Conservation (phyloP, 2,329 filamentous ascomycete genomes). For the Lachnellula hyalina region DNA sequence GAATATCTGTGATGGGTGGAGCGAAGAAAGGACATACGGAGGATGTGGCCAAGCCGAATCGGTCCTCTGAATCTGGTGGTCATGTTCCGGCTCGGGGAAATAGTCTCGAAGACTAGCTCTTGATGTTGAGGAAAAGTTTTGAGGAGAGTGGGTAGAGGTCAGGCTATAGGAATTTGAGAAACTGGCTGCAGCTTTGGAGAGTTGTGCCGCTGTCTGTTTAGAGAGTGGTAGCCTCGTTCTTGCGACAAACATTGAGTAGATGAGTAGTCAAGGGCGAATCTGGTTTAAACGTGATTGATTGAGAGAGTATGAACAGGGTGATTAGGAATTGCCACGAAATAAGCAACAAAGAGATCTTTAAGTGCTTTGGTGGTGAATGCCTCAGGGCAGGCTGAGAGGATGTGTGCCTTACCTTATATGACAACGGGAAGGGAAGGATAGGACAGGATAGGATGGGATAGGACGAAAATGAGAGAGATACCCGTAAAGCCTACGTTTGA, state of each 20-base stretch:
- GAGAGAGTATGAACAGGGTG: not conserved
- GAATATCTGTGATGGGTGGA: not conserved
- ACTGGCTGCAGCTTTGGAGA: constrained; percentile 23
- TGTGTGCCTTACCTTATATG: too few relatives aligned
- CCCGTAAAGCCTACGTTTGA: too few relatives aligned
- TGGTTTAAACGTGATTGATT: not conserved
- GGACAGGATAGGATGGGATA: not conserved
- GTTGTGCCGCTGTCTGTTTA: constrained; percentile 22
- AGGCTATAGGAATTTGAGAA: constrained; percentile 21
- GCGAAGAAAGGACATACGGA: constrained; percentile 16
- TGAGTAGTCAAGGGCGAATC: constrained; percentile 3
- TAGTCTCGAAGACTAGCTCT: constrained; percentile 25
- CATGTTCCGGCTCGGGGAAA: constrained; percentile 29
- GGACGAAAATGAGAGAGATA: not conserved
- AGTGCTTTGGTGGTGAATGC: not conserved
- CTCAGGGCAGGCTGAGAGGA: not conserved
- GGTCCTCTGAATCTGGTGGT: constrained; percentile 49
- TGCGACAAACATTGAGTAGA: constrained; percentile 25
- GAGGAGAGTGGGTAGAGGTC: constrained; percentile 10
- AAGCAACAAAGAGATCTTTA: constrained; percentile 3
- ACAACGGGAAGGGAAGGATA: not conserved
- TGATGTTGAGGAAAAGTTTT: constrained; percentile 27
- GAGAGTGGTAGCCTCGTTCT: constrained; percentile 22
- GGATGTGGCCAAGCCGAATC: constrained; percentile 57
- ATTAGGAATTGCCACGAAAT: constrained; percentile 3